Evolutionary conservation across 768 basidiomycete species (phyloP).

Genomic region (Cantharellus cinnabarinus): DNA sequence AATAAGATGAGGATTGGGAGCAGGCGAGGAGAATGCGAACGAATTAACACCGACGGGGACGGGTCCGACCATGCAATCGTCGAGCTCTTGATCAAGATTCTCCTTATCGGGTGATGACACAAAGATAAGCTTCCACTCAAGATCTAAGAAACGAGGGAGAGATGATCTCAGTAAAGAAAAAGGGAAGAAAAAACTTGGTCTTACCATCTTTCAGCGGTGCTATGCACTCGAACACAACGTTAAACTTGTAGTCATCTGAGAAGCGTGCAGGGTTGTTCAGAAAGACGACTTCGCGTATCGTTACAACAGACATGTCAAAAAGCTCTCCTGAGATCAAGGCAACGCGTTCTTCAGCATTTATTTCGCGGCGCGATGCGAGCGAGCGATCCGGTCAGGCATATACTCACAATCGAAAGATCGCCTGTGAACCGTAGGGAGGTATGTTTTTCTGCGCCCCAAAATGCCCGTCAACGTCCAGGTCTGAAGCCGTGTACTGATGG

Average conservation of each 20-base stretch:
- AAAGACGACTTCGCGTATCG: conserved; percentile 31
- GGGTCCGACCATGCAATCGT: conserved; percentile 93
- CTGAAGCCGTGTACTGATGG: too few species aligned
- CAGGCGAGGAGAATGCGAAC: conserved; percentile 82
- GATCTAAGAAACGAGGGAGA: conserved; percentile 30
- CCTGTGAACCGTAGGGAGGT: too few species aligned
- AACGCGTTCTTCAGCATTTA: too few species aligned
- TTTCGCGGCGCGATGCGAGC: too few species aligned
- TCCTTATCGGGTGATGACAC: conserved; percentile 86
- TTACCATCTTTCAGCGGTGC: conserved; percentile 73
- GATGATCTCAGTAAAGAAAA: background rate
- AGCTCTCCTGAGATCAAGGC: too few species aligned
- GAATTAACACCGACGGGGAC: conserved; percentile 93
- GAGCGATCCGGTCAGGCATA: too few species aligned
- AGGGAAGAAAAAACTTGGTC: conserved; percentile 6
- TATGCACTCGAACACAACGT: conserved; percentile 95
- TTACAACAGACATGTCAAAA: conserved; percentile 13
- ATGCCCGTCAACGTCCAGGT: too few species aligned
- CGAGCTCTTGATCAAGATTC: conserved; percentile 88
- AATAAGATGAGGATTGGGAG: conserved; percentile 70
- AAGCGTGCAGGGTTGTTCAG: conserved; percentile 88
- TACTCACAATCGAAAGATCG: too few species aligned
- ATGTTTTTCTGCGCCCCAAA: too few species aligned
- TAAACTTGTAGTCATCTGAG: conserved; percentile 75
- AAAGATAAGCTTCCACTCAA: conserved; percentile 96